phyloP scores from a whole-genome alignment of 805 yeast genomes.

The Zygoascus tannicola region DNA sequence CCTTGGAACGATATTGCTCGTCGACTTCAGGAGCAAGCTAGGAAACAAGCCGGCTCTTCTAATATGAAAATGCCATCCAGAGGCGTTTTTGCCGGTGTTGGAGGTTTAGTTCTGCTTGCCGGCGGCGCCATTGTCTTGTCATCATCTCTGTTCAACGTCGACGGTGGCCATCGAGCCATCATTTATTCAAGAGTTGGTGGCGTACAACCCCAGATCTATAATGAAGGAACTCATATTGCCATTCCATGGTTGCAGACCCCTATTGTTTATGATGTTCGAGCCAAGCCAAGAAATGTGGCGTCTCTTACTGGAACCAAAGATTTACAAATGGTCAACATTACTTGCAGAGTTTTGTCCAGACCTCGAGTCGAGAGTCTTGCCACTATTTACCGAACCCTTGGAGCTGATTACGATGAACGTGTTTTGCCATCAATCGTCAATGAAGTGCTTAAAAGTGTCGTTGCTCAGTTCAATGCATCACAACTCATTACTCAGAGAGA shows the following conservation, averaged over 20 bases:
- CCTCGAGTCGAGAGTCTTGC: constrained; percentile 78
- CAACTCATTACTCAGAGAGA: constrained; percentile 99
- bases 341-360: constrained; percentile 93
- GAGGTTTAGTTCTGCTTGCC: constrained; percentile 50
- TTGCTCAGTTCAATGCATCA: constrained; percentile 97
- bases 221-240: constrained; percentile 91
- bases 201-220: constrained; percentile 68
- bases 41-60: constrained; percentile 12
- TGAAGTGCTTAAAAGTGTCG: constrained; percentile 92
- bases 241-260: constrained; percentile 95
- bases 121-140: constrained; percentile 47
- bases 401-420: constrained; percentile 91
- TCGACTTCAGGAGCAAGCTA: constrained; percentile 18
- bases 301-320: constrained; percentile 97
- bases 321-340: constrained; percentile 96
- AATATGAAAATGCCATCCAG: constrained; percentile 36
- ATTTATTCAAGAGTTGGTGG: constrained; percentile 84
- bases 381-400: constrained; percentile 80
- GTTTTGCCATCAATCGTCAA: constrained; percentile 97
- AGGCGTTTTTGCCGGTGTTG: constrained; percentile 53
- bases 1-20: constrained; percentile 18
- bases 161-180: constrained; percentile 98
- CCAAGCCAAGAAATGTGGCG: constrained; percentile 93
- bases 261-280: constrained; percentile 85
- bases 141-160: constrained; percentile 69